A percentile compares a stretch with the other conserved stretches of the same genome.
Conservation (phyloP, 2,329 filamentous ascomycete species). For the Orbilia blumenaviensis region DNA sequence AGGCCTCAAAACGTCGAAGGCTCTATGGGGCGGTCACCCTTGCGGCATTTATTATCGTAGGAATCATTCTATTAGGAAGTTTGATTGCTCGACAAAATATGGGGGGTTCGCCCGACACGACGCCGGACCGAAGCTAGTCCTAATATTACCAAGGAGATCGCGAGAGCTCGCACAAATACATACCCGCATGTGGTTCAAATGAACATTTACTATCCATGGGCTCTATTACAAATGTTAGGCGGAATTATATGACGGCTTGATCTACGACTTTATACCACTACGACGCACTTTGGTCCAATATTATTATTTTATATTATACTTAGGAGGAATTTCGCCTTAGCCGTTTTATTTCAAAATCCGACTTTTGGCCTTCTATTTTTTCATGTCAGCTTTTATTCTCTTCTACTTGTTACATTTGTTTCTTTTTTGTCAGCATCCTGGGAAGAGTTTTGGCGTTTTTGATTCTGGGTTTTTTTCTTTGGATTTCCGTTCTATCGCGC, state of each 20-base stretch:
- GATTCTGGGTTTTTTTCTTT: not conserved
- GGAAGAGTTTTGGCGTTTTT: conserved; percentile 9
- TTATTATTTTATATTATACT: not conserved
- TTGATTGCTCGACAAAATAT: conserved; percentile 27
- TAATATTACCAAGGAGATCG: not conserved
- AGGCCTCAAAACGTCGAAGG: conserved; percentile 32
- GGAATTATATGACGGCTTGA: not conserved
- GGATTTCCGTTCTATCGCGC: conserved; percentile 1
- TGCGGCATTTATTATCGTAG: conserved; percentile 33
- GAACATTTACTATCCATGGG: not conserved
- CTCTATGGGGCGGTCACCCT: conserved; percentile 38
- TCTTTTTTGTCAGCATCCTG: not conserved
- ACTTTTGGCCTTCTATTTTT: not conserved
- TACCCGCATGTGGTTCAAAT: not conserved
- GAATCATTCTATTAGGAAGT: conserved; percentile 39
- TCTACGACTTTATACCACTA: not conserved
- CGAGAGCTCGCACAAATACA: not conserved
- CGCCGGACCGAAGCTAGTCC: not conserved
- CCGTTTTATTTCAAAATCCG: not conserved
- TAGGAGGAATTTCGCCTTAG: too few species aligned
- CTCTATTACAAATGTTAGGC: not conserved
- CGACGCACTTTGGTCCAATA: not conserved
- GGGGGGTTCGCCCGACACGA: not conserved
- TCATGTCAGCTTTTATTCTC: not conserved
- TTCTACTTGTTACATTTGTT: not conserved